phyloP scores from a whole-genome alignment of 2,329 filamentous ascomycete genomes.

The Verticillium tricorpus region DNA sequence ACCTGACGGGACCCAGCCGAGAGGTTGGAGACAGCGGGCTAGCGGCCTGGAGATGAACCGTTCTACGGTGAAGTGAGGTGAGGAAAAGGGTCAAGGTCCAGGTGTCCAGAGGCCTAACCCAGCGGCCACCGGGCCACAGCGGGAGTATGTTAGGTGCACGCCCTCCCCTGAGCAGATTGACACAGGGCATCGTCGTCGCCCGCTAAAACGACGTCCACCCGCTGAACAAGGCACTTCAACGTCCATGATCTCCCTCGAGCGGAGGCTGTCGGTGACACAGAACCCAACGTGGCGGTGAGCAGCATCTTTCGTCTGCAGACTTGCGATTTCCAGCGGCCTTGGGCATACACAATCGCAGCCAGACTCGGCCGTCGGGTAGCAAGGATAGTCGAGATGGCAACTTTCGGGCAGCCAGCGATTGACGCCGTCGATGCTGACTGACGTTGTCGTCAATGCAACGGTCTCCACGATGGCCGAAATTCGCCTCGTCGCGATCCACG shows the following conservation, averaged over 20 bases:
- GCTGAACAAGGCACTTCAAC: neutral
- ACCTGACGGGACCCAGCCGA: neutral
- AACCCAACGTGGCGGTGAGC: constrained; percentile 16
- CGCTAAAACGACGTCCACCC: neutral
- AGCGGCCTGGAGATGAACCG: neutral
- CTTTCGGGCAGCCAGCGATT: neutral
- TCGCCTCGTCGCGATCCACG: neutral
- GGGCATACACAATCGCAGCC: constrained; percentile 7
- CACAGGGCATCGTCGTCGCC: neutral
- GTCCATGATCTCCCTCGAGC: neutral
- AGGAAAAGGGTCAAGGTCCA: neutral
- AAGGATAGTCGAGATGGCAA: constrained; percentile 6
- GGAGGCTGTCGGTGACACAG: constrained; percentile 14
- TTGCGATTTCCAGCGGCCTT: constrained; percentile 8
- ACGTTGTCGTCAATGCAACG: neutral
- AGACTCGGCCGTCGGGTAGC: constrained; percentile 10
- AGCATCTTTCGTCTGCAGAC: constrained; percentile 9
- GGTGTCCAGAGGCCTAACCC: neutral
- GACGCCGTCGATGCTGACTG: neutral
- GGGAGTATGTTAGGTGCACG: neutral
- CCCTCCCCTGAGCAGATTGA: neutral
- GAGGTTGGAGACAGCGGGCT: neutral
- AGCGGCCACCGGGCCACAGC: neutral
- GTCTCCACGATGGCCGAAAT: neutral
- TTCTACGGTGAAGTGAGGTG: neutral